Evolutionary conservation across 768 basidiomycete species (phyloP), one percentile per base, ranked within the genome.

Genomic region (Suillus decipiens): DNA sequence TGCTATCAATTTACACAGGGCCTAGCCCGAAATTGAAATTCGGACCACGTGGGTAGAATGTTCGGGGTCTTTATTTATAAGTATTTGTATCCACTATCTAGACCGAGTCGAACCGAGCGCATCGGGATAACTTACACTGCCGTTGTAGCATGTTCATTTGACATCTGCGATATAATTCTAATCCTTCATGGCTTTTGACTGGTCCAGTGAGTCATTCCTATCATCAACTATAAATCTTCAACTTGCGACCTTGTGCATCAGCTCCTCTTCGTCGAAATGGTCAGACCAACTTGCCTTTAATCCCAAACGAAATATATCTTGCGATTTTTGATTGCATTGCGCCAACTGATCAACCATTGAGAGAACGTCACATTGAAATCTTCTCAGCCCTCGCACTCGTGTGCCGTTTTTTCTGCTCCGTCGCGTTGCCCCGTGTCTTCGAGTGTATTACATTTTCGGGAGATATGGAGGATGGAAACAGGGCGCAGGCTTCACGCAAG

Each of bases 221-320:
- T 11, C 11, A 22, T 55, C 5, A 37, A 39, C 22, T 6, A 11
- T 22, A 17, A 37, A 39, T 56, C 22, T 24, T 37, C 24, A 57
- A 19, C 31, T 53, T 12, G 24, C 17, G 10, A 57, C 2, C 37
- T 50, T 50, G 31, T 33, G 17, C 36, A 24, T 59, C 48, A 78
- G 77, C 69, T 36, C 76, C 76, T 14, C 69, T 64, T 39, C 67
- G 76, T 34, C 67, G 61, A 3, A 53, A 12, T 2, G 65, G 12
- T 1, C 36, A 56, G 2, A 63, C 56, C 28, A 11, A 8, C 8
- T 64, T 78, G 12, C 66, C 74, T 1, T 66, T 73, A 6, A 74
- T 84, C 60, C 82, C 82, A 2, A 77, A 75, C 63, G 82, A 84
- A 63, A 72, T 84, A 22, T 83, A 82, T 59, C 63, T 77, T 5